These are phyloP conservation scores for Thinopyrum obtusiflorum DNA, from an alignment of 202 grass and related monocot species.

Conservation along the genomic window DNA sequence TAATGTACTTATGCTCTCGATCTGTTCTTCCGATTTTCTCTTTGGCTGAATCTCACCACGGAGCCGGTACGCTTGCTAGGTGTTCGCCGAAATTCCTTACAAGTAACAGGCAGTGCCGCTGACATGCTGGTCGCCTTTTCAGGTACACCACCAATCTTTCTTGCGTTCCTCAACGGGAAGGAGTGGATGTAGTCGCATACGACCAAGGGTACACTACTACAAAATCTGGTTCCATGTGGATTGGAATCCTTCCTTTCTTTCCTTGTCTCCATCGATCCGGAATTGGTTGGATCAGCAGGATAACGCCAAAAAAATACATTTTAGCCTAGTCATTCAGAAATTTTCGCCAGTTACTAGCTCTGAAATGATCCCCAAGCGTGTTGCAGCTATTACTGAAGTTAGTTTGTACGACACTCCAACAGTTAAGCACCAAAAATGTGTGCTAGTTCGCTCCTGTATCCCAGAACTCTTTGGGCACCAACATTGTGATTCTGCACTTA, in stretches of 20 bases:
- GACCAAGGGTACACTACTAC: background rate
- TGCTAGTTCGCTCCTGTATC: background rate
- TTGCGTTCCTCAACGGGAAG: background rate
- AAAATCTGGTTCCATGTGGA: background rate
- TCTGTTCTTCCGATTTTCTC: background rate
- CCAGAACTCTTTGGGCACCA: background rate
- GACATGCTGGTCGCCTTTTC: background rate
- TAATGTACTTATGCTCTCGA: background rate
- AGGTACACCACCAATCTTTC: background rate
- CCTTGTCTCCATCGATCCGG: background rate
- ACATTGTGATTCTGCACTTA: background rate
- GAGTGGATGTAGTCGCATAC: background rate
- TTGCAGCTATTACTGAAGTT: background rate
- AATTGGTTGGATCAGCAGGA: background rate
- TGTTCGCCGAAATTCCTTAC: background rate
- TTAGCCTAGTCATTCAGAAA: background rate
- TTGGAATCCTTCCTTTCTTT: background rate
- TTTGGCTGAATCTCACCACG: background rate
- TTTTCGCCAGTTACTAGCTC: too few relatives aligned
- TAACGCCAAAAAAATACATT: background rate
- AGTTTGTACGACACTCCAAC: background rate
- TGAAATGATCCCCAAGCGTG: background rate
- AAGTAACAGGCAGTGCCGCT: background rate
- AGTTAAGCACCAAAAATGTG: background rate
- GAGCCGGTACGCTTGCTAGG: background rate